A percentile compares a stretch with the other conserved stretches of the same genome.
Conservation (phyloP, 495 filamentous ascomycete genomes). For the Penicillium turbatum region DNA sequence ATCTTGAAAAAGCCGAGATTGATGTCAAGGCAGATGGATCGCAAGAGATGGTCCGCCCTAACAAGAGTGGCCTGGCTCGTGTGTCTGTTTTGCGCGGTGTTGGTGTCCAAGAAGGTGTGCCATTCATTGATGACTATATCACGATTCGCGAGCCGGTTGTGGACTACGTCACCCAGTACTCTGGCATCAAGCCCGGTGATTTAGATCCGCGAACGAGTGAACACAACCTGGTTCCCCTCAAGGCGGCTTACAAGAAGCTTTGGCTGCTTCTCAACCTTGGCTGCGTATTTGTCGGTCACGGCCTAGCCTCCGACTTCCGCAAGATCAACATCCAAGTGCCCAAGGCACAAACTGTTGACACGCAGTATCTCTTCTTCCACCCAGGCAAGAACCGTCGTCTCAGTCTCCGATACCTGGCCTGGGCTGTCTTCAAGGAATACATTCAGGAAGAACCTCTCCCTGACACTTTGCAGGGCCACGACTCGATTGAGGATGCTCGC, state of each 20-base stretch:
- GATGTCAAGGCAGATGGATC: slow-evolving; percentile 89
- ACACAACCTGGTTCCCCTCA: slow-evolving; percentile 80
- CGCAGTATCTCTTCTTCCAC: slow-evolving; percentile 77
- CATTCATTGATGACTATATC: slow-evolving; percentile 98
- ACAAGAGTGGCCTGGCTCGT: slow-evolving; percentile 76
- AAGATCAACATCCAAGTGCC: slow-evolving; percentile 97
- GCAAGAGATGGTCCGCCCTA: slow-evolving; percentile 79
- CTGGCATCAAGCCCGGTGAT: slow-evolving; percentile 81
- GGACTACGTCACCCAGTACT: slow-evolving; percentile 91
- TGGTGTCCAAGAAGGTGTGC: slow-evolving; percentile 68
- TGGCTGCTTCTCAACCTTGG: slow-evolving; percentile 95
- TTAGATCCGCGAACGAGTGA: slow-evolving; percentile 67
- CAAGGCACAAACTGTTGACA: slow-evolving; percentile 86
- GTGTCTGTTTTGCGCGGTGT: slow-evolving; percentile 81
- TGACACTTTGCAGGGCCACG: slow-evolving; percentile 56
- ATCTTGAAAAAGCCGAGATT: slow-evolving; percentile 83
- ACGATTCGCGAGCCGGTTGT: slow-evolving; percentile 84
- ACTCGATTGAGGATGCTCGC: slow-evolving; percentile 87
- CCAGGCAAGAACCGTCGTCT: slow-evolving; percentile 66
- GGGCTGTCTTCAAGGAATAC: slow-evolving; percentile 79
- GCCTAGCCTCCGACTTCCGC: slow-evolving; percentile 88
- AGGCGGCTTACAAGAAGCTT: slow-evolving; percentile 93
- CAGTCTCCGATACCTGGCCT: slow-evolving; percentile 81
- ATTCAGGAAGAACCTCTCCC: slow-evolving; percentile 73
- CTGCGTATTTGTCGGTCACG: slow-evolving; percentile 90